phyloP scores from a whole-genome alignment of 108 stramenopile species.

The Fragilariopsis cylindrus region DNA sequence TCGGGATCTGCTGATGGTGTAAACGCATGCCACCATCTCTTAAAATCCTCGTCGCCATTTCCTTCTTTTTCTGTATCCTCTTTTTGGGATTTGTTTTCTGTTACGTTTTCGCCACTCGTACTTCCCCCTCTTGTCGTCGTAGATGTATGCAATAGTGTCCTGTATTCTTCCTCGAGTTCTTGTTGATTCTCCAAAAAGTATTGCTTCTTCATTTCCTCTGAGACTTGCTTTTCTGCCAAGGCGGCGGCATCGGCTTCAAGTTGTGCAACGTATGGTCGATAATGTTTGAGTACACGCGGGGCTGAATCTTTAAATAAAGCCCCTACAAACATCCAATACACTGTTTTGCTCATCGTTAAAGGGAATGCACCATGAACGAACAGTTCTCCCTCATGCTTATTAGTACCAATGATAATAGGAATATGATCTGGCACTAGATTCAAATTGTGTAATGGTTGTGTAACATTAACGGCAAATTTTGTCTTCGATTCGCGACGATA shows the following conservation, averaged over 20 bases:
- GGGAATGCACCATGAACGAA: conserved; percentile 86
- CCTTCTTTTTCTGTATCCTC: neutral
- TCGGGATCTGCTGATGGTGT: conserved; percentile 15
- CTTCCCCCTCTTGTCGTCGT: conserved; percentile 14
- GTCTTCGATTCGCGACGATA: conserved; percentile 15
- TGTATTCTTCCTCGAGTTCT: conserved; percentile 55
- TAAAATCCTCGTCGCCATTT: conserved; percentile 15
- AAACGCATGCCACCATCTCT: neutral
- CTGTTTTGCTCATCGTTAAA: conserved; percentile 73
- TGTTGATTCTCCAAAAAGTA: conserved; percentile 54
- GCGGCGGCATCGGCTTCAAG: conserved; percentile 56
- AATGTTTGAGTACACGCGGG: conserved; percentile 56
- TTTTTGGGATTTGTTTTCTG: neutral
- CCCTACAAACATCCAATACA: conserved; percentile 84
- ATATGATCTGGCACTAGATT: conserved; percentile 60
- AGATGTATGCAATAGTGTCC: conserved; percentile 27
- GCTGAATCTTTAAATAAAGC: conserved; percentile 79
- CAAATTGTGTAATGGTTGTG: conserved; percentile 62
- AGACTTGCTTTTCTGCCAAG: conserved; percentile 46
- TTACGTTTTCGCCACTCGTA: neutral
- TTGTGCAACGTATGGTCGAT: conserved; percentile 53
- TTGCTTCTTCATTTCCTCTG: conserved; percentile 59
- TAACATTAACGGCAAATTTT: conserved; percentile 67
- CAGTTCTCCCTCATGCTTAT: conserved; percentile 82
- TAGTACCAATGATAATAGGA: conserved; percentile 78